Evolutionary conservation across 2,329 filamentous ascomycete species (phyloP), one percentile per base, ranked within the genome.

Genomic region (Cercospora beticola): DNA sequence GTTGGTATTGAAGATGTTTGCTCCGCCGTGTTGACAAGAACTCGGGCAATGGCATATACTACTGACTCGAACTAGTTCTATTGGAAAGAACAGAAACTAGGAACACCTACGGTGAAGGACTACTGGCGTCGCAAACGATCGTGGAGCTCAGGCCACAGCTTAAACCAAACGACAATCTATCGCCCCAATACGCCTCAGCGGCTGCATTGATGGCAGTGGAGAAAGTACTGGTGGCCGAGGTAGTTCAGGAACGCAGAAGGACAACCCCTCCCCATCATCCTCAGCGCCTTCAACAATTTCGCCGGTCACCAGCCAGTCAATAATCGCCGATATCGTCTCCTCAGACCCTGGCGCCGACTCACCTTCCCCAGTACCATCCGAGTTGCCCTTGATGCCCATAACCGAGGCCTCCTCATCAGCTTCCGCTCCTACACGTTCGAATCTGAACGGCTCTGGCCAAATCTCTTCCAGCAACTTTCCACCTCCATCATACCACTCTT

Each of bases 361-460:
- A 10, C 3, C 46, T 4, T 21, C 6, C 18, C 23, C n/a, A 9
- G 1, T 6, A 7, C n/a, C 33, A 40, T 40, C 8, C 18, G 46
- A 49, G 3, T 40, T 40, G 2, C 18, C 46, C 18, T 49, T 12
- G 8, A 49, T 5, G 5, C 18, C 46, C 8, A 21, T 8, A 18
- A 21, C 2, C 18, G 46, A 49, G 6, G 46, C 46, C 46, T 23
- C 9, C 18, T 23, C 18, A 21, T 49, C 46, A 23, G 46, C 46
- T 49, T 4, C 4, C 0, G 43, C 43, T 9, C 21, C 14, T 5
- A 16, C 33, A 40, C 33, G 33, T 40, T 40, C 65, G 16, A 66
- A 62, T 3, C 46, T 18, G 14, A 58, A 65, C 8, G 61, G n/a
- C 30, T 60, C 65, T 1, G 65, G 62, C 18, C 54, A 65, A 5